Percentiles rank a stretch among this genome's conserved stretches.
Evolutionary conservation across 768 basidiomycete genomes (phyloP).

Genomic region (Strobilomyces dryophilus): DNA sequence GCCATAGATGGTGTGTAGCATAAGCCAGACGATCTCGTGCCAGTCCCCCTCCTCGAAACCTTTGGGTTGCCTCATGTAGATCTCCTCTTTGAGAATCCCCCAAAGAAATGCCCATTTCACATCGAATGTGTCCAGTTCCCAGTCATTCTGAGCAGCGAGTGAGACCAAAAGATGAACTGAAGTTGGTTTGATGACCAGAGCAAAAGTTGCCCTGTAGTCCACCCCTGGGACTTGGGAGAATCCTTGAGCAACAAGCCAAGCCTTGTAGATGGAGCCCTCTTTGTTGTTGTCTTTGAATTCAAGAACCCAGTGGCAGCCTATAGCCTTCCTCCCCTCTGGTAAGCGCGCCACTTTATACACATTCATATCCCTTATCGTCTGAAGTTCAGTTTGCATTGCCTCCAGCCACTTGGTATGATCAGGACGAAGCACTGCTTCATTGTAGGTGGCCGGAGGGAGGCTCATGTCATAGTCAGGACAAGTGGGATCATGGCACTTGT

Average conservation of each 20-base stretch:
- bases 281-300: not conserved
- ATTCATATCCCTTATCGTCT: not conserved
- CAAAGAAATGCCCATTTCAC: not conserved
- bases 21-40: not conserved
- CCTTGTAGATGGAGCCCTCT: no score
- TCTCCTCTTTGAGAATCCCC: not conserved
- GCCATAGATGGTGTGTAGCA: not conserved
- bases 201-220: no score
- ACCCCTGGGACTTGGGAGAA: not conserved
- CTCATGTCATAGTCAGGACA: not conserved
- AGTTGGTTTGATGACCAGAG: not conserved
- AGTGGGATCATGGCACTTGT: no score
- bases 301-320: not conserved
- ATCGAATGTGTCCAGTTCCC: not conserved
- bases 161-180: no score
- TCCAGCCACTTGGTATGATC: not conserved
- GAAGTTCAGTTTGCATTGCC: not conserved
- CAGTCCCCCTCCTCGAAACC: not conserved
- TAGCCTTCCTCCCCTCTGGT: not conserved
- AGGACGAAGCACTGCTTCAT: no score
- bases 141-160: not conserved
- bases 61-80: not conserved
- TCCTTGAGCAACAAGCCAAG: no score
- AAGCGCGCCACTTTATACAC: not conserved
- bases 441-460: no score